These are phyloP conservation scores for Metschnikowia borealis DNA, from an alignment of 805 yeast genomes.

Conservation along the genomic window DNA sequence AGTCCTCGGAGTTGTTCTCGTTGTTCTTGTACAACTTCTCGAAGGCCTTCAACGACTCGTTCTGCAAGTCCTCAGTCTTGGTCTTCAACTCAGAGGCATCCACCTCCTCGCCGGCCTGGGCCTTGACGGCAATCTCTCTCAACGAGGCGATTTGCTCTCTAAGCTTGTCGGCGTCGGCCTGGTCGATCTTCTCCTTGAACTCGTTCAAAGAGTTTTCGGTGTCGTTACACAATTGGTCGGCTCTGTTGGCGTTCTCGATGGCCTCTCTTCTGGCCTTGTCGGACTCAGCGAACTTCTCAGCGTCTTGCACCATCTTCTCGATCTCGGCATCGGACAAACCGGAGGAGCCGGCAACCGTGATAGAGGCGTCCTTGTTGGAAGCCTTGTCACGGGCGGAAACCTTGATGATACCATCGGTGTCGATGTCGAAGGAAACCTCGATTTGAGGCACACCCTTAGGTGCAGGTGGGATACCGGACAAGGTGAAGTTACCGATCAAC, in stretches of 20 bases:
- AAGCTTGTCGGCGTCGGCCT: constrained; percentile 45
- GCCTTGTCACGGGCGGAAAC: constrained; percentile 93
- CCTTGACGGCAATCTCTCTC: constrained; percentile 65
- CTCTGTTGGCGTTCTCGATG: constrained; percentile 81
- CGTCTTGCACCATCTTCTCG: constrained; percentile 86
- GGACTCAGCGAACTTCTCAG: constrained; percentile 82
- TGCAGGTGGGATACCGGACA: constrained; percentile 92
- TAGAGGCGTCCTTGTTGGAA: constrained; percentile 88
- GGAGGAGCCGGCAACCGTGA: constrained; percentile 94
- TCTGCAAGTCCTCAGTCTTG: constrained; percentile 73
- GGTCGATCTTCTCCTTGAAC: constrained; percentile 44
- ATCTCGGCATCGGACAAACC: constrained; percentile 88
- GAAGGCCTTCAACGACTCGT: constrained; percentile 69
- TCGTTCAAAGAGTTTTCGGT: constrained; percentile 47
- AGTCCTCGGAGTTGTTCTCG: constrained; percentile 19
- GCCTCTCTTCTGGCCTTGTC: constrained; percentile 84
- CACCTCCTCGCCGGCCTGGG: constrained; percentile 60
- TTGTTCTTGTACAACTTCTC: constrained; percentile 50
- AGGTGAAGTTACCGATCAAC: constrained; percentile 93
- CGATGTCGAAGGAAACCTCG: constrained; percentile 93
- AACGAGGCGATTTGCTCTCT: constrained; percentile 22
- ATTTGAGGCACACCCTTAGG: constrained; percentile 94
- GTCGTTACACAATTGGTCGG: constrained; percentile 66
- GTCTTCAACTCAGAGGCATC: constrained; percentile 61
- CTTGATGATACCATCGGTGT: constrained; percentile 96